These are phyloP conservation scores for Lactarius pseudohatsudake DNA, from an alignment of 768 basidiomycete genomes.

Conservation along the genomic window DNA sequence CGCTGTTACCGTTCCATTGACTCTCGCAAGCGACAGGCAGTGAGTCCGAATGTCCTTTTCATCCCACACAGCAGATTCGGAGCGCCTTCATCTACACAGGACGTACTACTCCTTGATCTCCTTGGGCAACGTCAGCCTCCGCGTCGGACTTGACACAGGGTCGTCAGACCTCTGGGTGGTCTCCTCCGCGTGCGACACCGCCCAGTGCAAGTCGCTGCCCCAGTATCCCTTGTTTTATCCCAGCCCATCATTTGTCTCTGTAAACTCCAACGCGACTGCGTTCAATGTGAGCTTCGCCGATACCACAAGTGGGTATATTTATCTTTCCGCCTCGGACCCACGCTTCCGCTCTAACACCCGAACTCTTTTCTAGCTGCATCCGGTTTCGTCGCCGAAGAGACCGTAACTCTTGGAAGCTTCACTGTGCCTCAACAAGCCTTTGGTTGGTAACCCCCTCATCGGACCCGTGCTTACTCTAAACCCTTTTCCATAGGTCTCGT, in stretches of 20 bases:
- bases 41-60: conserved; percentile 13
- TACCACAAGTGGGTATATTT: conserved; percentile 54
- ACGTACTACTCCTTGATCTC: conserved; percentile 66
- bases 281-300: conserved; percentile 68
- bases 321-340: background rate
- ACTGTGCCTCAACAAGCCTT: conserved; percentile 62
- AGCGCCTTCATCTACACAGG: conserved; percentile 37
- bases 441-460: conserved; percentile 44
- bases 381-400: conserved; percentile 72
- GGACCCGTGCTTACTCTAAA: background rate
- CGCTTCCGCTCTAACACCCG: background rate
- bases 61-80: background rate
- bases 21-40: conserved; percentile 26
- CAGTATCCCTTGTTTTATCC: conserved; percentile 66
- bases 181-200: conserved; percentile 59
- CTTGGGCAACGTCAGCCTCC: conserved; percentile 62
- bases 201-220: conserved; percentile 59
- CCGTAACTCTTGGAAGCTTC: conserved; percentile 57
- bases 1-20: conserved; percentile 20
- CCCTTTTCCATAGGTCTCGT: conserved; percentile 51
- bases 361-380: conserved; percentile 48
- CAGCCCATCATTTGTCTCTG: conserved; percentile 61
- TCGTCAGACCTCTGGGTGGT: conserved; percentile 73
- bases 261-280: conserved; percentile 59
- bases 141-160: conserved; percentile 71